Evolutionary conservation across 306 rosid species (phyloP).

Genomic region (Prunus persica): Prunus_persica_NCBIv2 NC_034009.1:41722001-41722500

Average conservation of each 20-base stretch:
- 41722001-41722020: not conserved
- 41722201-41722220: not conserved
- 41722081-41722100: not conserved
- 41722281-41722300: not conserved
- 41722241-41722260: not conserved
- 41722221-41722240: not conserved
- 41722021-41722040: slow-evolving; percentile 11
- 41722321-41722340: slow-evolving; percentile 6
- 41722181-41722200: not conserved
- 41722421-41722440: not conserved
- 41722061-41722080: not conserved
- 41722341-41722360: not conserved
- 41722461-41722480: not conserved
- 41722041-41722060: not conserved
- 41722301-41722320: not conserved
- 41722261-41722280: not conserved
- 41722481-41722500: not conserved
- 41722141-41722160: not conserved
- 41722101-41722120: not conserved
- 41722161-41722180: not conserved
- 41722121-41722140: no score
- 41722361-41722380: not conserved
- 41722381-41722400: not conserved
- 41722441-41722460: not conserved
- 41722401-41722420: no score